A percentile compares a stretch with the other conserved stretches of the same genome.
Conservation (phyloP, 768 basidiomycete species). For the Leccinum subgranulosum region DNA sequence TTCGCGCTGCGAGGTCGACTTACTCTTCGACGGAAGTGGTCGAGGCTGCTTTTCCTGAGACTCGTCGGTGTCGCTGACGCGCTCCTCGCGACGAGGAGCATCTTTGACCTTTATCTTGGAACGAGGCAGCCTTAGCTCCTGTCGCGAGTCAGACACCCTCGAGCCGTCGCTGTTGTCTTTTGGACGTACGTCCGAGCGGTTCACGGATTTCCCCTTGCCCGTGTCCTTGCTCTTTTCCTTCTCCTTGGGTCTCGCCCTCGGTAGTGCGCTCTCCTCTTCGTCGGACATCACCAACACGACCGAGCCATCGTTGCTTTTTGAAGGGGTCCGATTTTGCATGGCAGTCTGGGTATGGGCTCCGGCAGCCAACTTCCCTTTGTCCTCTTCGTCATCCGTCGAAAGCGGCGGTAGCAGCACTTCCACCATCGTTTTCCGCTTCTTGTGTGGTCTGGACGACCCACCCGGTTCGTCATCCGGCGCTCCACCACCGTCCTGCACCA, state of each 20-base stretch:
- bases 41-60: conserved; percentile 6
- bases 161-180: background rate
- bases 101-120: background rate
- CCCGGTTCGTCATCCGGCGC: background rate
- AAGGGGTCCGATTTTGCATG: background rate
- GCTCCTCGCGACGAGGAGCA: background rate
- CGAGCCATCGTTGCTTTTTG: background rate
- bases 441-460: conserved; percentile 12
- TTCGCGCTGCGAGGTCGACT: background rate
- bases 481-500: background rate
- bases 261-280: background rate
- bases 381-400: conserved; percentile 12
- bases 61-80: background rate
- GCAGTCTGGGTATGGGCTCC: background rate
- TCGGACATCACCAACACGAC: background rate
- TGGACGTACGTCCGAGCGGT: background rate
- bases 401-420: conserved; percentile 9
- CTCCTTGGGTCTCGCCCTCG: conserved; percentile 6
- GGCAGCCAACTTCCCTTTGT: background rate
- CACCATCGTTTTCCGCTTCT: conserved; percentile 17
- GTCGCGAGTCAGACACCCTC: background rate
- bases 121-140: background rate
- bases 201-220: background rate
- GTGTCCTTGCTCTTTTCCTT: conserved; percentile 3
- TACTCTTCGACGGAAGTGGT: conserved; percentile 1